Evolutionary conservation across 495 filamentous ascomycete species (phyloP), one percentile per base, ranked within the genome.

Genomic region (Sporormia fimetaria): DNA sequence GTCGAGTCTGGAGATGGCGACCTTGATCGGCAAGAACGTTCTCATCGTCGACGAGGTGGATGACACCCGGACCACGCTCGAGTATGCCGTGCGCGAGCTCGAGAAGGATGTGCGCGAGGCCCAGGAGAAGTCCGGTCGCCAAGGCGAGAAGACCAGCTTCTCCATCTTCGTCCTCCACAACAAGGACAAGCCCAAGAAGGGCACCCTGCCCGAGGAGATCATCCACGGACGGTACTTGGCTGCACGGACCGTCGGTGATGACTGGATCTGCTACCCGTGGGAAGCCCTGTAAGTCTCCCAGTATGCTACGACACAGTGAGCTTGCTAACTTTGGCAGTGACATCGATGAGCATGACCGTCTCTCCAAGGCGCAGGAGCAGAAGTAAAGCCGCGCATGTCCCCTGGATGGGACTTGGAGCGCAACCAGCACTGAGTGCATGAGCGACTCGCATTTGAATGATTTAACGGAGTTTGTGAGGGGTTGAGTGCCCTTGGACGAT

Each of bases 251-350:
- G 83, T 88, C 15, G 73, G 71, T 16, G 88, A 99, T 66, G 79
- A 85, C 40, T 99, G 90, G 90, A 95, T 95, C 57, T 90, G 83
- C 68, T 99, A 99, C 63, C 90, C 90, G n/a, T 98, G 90, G 90
- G 90, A 98, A 65, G 90, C 92, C 28, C 82, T 66, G 65, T 81
- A 69, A 35, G 75, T 68, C 14, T 37, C 17, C 39, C 40, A 16
- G 29, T 45, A 11, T 49, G 16, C 11, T 40, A 20, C 28, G 14
- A 56, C 32, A 52, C 53, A 54, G 32, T 42, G 44, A 21, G 53
- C 30, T 51, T 54, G 55, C 35, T 48, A 43, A 36, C 22, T 21
- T 40, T 21, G 17, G 44, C 40, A 80, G 76, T 49, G 83, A 95
- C 61, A 95, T 96, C 52, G 90, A 95, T 21, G 81, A 83, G 68